Percentiles rank a stretch among this genome's conserved stretches.
Conservation (phyloP, 257 asterid species). For the Buddleja alternifolia region DNA sequence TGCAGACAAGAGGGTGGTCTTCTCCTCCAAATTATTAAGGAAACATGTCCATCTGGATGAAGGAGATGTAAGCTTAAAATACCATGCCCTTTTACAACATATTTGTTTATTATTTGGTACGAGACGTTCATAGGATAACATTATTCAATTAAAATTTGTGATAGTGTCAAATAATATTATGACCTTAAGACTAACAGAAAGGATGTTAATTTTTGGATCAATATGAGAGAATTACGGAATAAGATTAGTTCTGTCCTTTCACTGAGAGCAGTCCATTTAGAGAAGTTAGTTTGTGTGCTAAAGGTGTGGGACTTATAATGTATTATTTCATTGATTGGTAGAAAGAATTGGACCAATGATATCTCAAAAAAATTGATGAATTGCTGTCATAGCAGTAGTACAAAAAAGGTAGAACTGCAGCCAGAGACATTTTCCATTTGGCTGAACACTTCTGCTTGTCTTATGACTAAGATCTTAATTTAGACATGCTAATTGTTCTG, state of each 20-base stretch:
- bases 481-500: not conserved
- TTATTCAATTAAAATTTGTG: conserved; percentile 2
- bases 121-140: not conserved
- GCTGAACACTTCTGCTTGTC: not conserved
- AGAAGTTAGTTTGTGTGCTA: not conserved
- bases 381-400: not conserved
- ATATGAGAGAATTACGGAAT: not conserved
- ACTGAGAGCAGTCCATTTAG: not conserved
- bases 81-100: conserved; percentile 15
- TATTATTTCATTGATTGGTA: conserved; percentile 1
- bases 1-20: conserved; percentile 73
- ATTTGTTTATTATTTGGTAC: conserved; percentile 9
- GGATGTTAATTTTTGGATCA: not conserved
- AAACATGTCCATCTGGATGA: conserved; percentile 85
- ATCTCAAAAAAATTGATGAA: not conserved
- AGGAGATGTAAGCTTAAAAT: conserved; percentile 87
- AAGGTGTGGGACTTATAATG: not conserved
- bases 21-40: conserved; percentile 80
- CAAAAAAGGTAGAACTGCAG: not conserved
- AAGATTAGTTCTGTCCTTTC: conserved; percentile 3
- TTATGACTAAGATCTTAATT: not conserved
- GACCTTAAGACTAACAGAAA: not conserved
- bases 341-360: not conserved
- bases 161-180: not conserved
- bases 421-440: not conserved